A percentile compares a stretch with the other conserved stretches of the same genome.
phyloP scores from a whole-genome alignment of 352 stramenopile genomes.

The Phytophthora pistaciae region DNA sequence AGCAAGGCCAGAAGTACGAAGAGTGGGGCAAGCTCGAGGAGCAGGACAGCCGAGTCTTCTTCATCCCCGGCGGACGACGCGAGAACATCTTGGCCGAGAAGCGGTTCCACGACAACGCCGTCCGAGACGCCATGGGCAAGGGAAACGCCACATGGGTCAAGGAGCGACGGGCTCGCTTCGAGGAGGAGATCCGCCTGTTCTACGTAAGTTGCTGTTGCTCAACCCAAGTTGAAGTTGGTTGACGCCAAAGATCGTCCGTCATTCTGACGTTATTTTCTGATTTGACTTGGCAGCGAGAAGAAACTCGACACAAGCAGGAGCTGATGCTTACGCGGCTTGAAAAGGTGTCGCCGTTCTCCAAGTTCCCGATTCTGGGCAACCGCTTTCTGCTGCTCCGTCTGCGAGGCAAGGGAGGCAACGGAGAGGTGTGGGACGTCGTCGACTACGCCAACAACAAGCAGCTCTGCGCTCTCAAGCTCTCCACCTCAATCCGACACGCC shows the following conservation, averaged over 20 bases:
- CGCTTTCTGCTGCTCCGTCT: conserved; percentile 72
- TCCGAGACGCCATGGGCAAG: conserved; percentile 53
- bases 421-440: conserved; percentile 85
- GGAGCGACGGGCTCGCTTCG: conserved; percentile 52
- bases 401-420: conserved; percentile 79
- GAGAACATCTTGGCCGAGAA: conserved; percentile 77
- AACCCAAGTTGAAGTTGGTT: not conserved
- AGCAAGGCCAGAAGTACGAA: conserved; percentile 59
- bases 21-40: conserved; percentile 69
- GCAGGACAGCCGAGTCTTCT: conserved; percentile 68
- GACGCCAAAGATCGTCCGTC: conserved; percentile 7
- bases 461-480: conserved; percentile 75
- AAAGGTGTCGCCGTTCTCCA: conserved; percentile 79
- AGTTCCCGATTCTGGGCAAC: conserved; percentile 77
- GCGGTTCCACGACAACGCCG: conserved; percentile 72
- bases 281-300: conserved; percentile 55
- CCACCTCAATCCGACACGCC: conserved; percentile 74
- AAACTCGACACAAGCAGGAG: conserved; percentile 83
- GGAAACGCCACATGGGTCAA: conserved; percentile 67
- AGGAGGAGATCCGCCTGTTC: conserved; percentile 65
- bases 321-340: conserved; percentile 77
- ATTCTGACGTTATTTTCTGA: conserved; percentile 20
- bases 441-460: conserved; percentile 76
- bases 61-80: conserved; percentile 65
- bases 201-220: conserved; percentile 45